Conservation (phyloP, 306 rosid species). For the Cucurbita ficifolia region DNA sequence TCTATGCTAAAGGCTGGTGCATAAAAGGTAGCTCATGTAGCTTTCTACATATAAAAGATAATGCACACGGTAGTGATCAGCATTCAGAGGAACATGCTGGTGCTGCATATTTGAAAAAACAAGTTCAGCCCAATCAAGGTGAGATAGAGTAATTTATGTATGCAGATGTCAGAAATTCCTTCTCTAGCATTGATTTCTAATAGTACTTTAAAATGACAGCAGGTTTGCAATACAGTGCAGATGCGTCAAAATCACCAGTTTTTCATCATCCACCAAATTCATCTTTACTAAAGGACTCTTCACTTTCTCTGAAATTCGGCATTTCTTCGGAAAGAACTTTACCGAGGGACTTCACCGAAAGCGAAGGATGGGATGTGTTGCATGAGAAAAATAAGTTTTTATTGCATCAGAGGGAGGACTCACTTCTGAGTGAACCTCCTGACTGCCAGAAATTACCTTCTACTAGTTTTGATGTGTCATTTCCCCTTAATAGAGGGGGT, state of each 20-base stretch:
- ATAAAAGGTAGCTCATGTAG: slow-evolving; percentile 73
- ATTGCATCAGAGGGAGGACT: slow-evolving; percentile 20
- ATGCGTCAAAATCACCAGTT: slow-evolving; percentile 31
- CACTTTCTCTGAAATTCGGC: slow-evolving; percentile 25
- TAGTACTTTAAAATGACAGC: slow-evolving; percentile 19
- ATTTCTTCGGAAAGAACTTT: slow-evolving; percentile 21
- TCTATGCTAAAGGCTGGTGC: slow-evolving; percentile 92
- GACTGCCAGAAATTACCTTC: slow-evolving; percentile 13
- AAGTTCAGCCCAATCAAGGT: slow-evolving; percentile 61
- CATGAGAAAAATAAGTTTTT: slow-evolving; percentile 27
- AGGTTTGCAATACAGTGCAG: slow-evolving; percentile 9
- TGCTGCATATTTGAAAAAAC: slow-evolving; percentile 27
- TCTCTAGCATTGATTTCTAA: slow-evolving; percentile 16
- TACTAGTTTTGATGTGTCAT: slow-evolving; percentile 3
- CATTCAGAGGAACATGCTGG: slow-evolving; percentile 33
- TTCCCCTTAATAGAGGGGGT: slow-evolving; percentile 16
- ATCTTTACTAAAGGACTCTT: slow-evolving; percentile 10
- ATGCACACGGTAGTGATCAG: slow-evolving; percentile 14
- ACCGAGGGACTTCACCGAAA: slow-evolving; percentile 25
- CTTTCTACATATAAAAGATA: slow-evolving; percentile 65
- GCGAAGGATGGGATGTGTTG: slow-evolving; percentile 20
- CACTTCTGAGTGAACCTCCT: slow-evolving; percentile 2
- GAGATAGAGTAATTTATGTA: slow-evolving; percentile 19
- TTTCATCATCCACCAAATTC: slow-evolving; percentile 25
- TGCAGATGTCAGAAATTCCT: slow-evolving; percentile 19